Evolutionary conservation across 495 filamentous ascomycete genomes (phyloP).

Genomic region (Penicillium coprophilum): DNA sequence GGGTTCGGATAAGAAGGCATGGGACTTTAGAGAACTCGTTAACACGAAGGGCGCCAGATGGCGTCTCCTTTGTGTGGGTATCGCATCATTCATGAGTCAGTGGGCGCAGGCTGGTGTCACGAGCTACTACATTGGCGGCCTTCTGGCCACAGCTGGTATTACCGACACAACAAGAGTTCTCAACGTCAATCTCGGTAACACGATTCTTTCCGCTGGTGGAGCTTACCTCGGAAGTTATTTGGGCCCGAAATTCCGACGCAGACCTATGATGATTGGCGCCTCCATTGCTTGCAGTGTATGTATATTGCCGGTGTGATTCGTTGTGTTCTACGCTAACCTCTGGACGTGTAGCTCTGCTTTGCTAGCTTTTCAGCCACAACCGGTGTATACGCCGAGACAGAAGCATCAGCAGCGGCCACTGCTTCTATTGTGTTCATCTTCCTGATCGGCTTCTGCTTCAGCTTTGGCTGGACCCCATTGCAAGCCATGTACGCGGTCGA

Average conservation of each 20-base stretch:
- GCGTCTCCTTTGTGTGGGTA: conserved; percentile 53
- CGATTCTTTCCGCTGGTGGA: conserved; percentile 15
- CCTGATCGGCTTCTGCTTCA: conserved; percentile 63
- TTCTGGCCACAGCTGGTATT: conserved; percentile 7
- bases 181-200: conserved; percentile 18
- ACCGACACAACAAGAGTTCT: conserved; percentile 7
- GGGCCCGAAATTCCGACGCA: conserved; percentile 57
- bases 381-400: not conserved
- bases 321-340: not conserved
- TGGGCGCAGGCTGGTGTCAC: conserved; percentile 49
- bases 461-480: conserved; percentile 62
- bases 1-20: conserved; percentile 58
- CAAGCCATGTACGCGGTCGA: conserved; percentile 68
- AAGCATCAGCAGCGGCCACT: conserved; percentile 26
- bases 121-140: conserved; percentile 46
- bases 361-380: not conserved
- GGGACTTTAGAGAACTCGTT: conserved; percentile 60
- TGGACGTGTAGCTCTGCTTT: not conserved
- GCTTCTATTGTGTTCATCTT: conserved; percentile 62
- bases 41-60: conserved; percentile 55
- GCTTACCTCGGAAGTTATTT: conserved; percentile 62
- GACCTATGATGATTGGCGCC: conserved; percentile 42
- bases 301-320: not conserved
- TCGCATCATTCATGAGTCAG: conserved; percentile 49
- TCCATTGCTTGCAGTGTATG: conserved; percentile 1